phyloP scores from a whole-genome alignment of 2,329 filamentous ascomycete species.

The Fusarium dimerum region DNA sequence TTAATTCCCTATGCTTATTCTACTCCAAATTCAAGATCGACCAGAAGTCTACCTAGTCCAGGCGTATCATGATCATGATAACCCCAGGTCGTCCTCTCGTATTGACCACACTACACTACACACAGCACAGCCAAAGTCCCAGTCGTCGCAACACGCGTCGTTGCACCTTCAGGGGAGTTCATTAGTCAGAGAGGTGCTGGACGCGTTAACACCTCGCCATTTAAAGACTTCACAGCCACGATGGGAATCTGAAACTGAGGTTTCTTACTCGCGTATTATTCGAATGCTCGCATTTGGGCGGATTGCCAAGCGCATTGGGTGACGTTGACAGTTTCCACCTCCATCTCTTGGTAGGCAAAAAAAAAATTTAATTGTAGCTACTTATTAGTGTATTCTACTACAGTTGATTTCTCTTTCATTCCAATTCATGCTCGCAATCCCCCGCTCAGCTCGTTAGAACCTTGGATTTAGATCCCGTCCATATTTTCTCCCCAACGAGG shows the following conservation, averaged over 20 bases:
- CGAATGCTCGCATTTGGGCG: constrained; percentile 5
- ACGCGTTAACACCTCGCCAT: constrained; percentile 21
- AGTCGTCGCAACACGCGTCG: constrained; percentile 11
- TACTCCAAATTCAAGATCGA: no score
- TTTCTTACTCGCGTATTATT: no score
- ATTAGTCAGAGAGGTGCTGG: constrained; percentile 2
- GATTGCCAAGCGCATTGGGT: constrained; percentile 27
- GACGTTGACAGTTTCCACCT: constrained; percentile 25
- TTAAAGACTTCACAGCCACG: constrained; percentile 25
- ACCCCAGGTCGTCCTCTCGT: no score
- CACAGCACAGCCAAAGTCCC: neutral
- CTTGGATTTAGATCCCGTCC: no score
- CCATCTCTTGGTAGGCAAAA: neutral
- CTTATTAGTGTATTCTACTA: no score
- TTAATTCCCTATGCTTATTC: no score
- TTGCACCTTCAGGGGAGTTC: neutral
- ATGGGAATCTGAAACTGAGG: constrained; percentile 11
- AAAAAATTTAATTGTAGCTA: no score
- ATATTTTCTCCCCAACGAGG: neutral
- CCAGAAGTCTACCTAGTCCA: no score
- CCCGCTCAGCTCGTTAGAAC: no score
- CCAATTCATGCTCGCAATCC: no score
- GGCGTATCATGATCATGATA: no score
- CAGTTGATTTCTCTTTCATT: no score
- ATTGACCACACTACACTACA: neutral